Evolutionary conservation across 768 basidiomycete genomes (phyloP).

Genomic region (Astraeus odoratus): DNA sequence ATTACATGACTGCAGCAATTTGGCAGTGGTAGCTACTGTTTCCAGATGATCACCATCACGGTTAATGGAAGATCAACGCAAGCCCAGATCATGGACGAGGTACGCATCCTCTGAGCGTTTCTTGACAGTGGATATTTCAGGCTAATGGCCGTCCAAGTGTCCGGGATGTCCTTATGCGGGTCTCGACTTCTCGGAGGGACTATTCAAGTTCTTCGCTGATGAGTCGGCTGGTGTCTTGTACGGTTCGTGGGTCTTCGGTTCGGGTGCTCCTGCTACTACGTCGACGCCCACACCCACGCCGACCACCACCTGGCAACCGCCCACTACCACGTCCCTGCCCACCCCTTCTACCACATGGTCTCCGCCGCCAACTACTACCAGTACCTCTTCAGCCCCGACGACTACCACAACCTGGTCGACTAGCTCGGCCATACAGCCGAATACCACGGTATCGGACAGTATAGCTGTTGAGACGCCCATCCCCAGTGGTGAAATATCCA

Average conservation of each 20-base stretch:
- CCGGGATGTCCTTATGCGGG: conserved; percentile 58
- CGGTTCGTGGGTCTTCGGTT: conserved; percentile 49
- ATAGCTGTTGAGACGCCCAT: conserved; percentile 9
- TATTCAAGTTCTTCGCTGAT: conserved; percentile 56
- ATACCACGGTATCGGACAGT: conserved; percentile 13
- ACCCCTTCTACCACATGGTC: conserved; percentile 5
- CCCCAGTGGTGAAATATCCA: conserved; percentile 1
- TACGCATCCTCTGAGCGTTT: conserved; percentile 21
- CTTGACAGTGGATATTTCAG: background rate
- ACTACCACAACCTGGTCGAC: conserved; percentile 8
- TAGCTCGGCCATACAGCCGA: conserved; percentile 16
- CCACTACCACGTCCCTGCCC: conserved; percentile 9
- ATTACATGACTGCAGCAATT: conserved; percentile 42
- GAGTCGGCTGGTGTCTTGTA: conserved; percentile 46
- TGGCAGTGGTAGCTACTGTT: conserved; percentile 47
- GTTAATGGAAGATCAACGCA: conserved; percentile 48
- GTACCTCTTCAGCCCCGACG: conserved; percentile 13
- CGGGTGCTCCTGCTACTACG: conserved; percentile 15
- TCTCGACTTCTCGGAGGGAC: conserved; percentile 60
- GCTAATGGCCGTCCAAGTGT: conserved; percentile 36
- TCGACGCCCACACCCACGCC: conserved; percentile 12
- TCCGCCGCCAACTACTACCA: conserved; percentile 15
- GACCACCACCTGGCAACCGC: conserved; percentile 18
- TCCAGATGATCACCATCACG: conserved; percentile 53
- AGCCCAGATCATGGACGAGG: conserved; percentile 61